Evolutionary conservation across 148 eudicot genomes (phyloP).

Genomic region (Amaranthus hypochondriacus): DNA sequence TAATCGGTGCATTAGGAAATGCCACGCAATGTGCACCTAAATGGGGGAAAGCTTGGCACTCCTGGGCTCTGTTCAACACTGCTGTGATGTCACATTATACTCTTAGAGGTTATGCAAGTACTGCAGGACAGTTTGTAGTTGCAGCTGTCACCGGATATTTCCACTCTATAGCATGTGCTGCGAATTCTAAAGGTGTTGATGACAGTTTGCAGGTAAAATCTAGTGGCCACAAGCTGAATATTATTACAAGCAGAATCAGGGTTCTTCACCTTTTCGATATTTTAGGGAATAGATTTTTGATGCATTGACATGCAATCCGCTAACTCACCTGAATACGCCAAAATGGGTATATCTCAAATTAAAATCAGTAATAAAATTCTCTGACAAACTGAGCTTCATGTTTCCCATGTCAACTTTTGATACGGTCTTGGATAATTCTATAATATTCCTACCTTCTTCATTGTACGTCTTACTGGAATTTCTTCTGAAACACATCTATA

Average conservation of each 20-base stretch:
- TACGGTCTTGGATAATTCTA: too few species aligned
- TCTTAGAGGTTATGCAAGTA: constrained; percentile 50
- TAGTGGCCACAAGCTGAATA: constrained; percentile 13
- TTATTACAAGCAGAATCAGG: background rate
- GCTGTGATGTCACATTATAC: constrained; percentile 97
- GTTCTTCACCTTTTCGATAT: background rate
- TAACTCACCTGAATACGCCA: background rate
- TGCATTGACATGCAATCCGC: background rate
- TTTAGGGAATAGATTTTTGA: background rate
- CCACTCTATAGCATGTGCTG: constrained; percentile 98
- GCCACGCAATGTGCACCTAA: constrained; percentile 78
- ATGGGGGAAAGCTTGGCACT: constrained; percentile 97
- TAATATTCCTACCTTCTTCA: too few species aligned
- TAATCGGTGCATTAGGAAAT: constrained; percentile 57
- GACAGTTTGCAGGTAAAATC: constrained; percentile 87
- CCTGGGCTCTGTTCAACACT: constrained; percentile 95
- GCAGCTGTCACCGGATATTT: constrained; percentile 95
- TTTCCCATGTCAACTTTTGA: too few species aligned
- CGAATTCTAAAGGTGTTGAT: constrained; percentile 90
- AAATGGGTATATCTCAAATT: too few species aligned
- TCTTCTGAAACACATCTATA: too few species aligned
- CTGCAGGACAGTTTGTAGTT: constrained; percentile 75
- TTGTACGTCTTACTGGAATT: too few species aligned
- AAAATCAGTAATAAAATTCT: too few species aligned
- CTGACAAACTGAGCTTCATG: too few species aligned